Evolutionary conservation across 371 early-diverging fungal genomes (phyloP), one percentile per base, ranked within the genome.

Genomic region (Mucor mucedo): DNA sequence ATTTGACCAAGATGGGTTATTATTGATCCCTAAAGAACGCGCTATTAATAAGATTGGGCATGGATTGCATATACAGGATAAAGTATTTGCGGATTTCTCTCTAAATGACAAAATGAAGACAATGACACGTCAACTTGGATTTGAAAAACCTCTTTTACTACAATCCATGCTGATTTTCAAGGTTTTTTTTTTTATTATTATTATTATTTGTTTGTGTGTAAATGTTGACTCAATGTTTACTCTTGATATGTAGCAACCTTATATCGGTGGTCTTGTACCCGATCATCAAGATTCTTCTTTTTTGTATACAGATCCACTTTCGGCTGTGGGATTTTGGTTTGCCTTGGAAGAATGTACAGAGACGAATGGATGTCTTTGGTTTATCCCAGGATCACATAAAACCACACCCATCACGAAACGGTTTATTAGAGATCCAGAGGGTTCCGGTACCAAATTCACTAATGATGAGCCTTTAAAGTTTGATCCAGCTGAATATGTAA

Each of bases 41-140:
- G 87, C 94, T 13, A 88, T 97, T 66, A 96, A 96, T 81, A 97
- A 97, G 70, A 93, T 96, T 64, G 96, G 96, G 0, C 97, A 97
- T 70, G 95, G 90, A 9, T 72, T 97, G 21, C 96, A 96, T 64
- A 88, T 80, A 5, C 66, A 88, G 35, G 93, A 96, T 52, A 93
- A 91, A 5, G 68, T 75, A 27, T 97, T 93, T 66, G 65, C 75
- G 3, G 80, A 78, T 6, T 79, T 94, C 33, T 89, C 93, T 0
- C 64, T 85, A 3, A 77, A 84, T 28, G 68, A 77, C 8, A 65
- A 62, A 1, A 72, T 94, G 54, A 76, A 80, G 50, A 74, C 47
- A 4, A 79, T 95, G 33, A 88, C 91, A 4, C 68, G 71, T 13
- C 70, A 76, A 48, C 70, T 96, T n/a, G 88, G 86, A 0, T 93